Base-by-base conservation (phyloP, 768 basidiomycete genomes). In the Lactifluus echinatus region DNA sequence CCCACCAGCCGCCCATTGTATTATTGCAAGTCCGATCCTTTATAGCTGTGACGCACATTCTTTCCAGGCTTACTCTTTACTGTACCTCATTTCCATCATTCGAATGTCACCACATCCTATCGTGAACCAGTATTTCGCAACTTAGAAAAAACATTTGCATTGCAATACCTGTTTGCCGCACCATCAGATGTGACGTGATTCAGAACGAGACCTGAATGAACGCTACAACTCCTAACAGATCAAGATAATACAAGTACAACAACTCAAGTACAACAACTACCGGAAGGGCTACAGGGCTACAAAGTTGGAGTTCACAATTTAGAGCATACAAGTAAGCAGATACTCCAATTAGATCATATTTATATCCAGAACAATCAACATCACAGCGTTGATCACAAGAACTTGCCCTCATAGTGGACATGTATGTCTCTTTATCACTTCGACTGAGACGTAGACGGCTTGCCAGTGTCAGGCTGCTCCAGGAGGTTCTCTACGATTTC, bases 401-500 rank as follows among this genome's bases (percentile, higher is more conserved):
- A 17, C 12, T 43, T 57, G 53, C 17, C 44, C 17, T 26, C 23
- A 36, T 19, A 21, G 7, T 42, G 17, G 21, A 24, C 31, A 14
- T 19, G 3, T 3, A 28, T 19, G 2, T 23, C 31, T 36, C 39
- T 28, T 36, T 40, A 39, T 26, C 37, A 31, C 26, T 45, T 53
- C 19, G 26, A 24, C 48, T 40, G 43, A 51, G n/a, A 14, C 36
- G 49, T 34, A 6, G 53, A 28, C 14, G 24, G 58, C 47, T 23
- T 1, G 19, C 48, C 33, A 8, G 62, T 61, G 6, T 44, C 56
- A 46, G 62, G 55, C 14, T 21, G 6, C 4, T 79, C 72, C 44
- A 85, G 69, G 49, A 87, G 70, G 42, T 80, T 80, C 62, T 87
- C 84, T 31, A 87, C 67, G 60, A 87, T 61, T 6, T 73, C 79